These are phyloP conservation scores for Aphanomyces astaci DNA, from an alignment of 352 stramenopile genomes.

Conservation along the genomic window DNA sequence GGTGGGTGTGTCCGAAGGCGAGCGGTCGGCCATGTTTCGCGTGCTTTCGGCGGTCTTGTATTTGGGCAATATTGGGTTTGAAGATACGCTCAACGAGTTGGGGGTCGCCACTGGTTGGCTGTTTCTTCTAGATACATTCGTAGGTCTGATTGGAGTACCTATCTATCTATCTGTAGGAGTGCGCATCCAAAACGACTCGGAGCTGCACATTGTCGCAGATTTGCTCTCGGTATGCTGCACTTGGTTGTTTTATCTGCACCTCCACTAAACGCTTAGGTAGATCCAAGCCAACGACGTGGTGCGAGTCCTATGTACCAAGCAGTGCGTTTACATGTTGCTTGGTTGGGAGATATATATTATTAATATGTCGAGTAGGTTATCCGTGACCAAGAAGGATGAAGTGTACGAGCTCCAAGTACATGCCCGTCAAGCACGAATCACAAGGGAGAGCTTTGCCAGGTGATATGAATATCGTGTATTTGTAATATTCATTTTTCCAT, in stretches of 20 bases:
- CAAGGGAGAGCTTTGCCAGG: conserved; percentile 16
- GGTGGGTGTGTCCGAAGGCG: conserved; percentile 27
- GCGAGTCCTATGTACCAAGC: conserved; percentile 13
- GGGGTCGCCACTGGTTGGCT: conserved; percentile 12
- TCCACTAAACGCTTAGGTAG: conserved; percentile 6
- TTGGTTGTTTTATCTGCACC: background rate
- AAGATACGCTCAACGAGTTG: conserved; percentile 13
- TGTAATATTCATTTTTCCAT: too few species aligned
- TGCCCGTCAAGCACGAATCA: background rate
- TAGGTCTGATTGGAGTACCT: background rate
- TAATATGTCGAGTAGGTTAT: background rate
- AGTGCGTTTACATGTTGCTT: too few species aligned
- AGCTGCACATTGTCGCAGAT: background rate
- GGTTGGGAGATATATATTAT: background rate
- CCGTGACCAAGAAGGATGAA: conserved; percentile 14
- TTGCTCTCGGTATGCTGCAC: background rate
- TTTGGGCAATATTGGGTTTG: conserved; percentile 60
- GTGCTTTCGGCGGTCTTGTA: conserved; percentile 60
- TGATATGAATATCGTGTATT: background rate
- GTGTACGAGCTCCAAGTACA: conserved; percentile 21
- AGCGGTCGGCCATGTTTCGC: conserved; percentile 48
- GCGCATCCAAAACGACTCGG: background rate
- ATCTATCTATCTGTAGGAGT: background rate
- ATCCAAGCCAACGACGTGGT: background rate
- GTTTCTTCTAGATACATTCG: too few species aligned